Conservation (phyloP, 495 filamentous ascomycete species). For the Aspergillus affinis region DNA sequence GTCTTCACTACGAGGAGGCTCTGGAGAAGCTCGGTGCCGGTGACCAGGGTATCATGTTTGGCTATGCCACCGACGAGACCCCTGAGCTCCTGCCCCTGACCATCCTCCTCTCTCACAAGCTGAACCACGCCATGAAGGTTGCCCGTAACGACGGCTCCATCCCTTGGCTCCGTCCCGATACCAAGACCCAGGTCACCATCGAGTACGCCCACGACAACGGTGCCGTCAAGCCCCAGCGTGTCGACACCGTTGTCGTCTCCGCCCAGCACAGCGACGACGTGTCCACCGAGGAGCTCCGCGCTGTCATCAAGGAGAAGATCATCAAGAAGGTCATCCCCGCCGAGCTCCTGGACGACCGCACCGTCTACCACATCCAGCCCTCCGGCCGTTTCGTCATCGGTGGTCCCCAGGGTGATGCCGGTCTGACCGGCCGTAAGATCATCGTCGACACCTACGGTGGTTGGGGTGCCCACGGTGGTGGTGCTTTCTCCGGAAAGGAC, state of each 20-base stretch:
- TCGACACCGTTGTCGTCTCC: slow-evolving; percentile 95
- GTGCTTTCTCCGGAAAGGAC: slow-evolving; percentile 99
- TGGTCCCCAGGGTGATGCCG: slow-evolving; percentile 97
- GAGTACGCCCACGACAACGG: slow-evolving; percentile 97
- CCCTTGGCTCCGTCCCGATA: slow-evolving; percentile 95
- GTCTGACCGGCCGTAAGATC: slow-evolving; percentile 99
- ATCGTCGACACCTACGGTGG: slow-evolving; percentile 99
- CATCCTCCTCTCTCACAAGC: slow-evolving; percentile 88
- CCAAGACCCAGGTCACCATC: slow-evolving; percentile 98
- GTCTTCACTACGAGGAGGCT: slow-evolving; percentile 93
- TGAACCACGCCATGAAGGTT: slow-evolving; percentile 88
- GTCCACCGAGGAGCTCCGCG: slow-evolving; percentile 88
- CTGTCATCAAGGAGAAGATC: slow-evolving; percentile 96
- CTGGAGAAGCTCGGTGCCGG: slow-evolving; percentile 97
- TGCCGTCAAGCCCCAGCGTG: slow-evolving; percentile 85
- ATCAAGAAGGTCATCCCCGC: slow-evolving; percentile 90
- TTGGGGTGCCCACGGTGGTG: slow-evolving; percentile 99
- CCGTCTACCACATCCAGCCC: slow-evolving; percentile 96
- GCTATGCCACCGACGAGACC: slow-evolving; percentile 99
- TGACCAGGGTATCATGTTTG: slow-evolving; percentile 99
- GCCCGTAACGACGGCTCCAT: slow-evolving; percentile 83
- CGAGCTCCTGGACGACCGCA: slow-evolving; percentile 86
- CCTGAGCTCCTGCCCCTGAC: slow-evolving; percentile 95
- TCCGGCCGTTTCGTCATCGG: slow-evolving; percentile 98
- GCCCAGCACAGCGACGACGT: slow-evolving; percentile 91